Evolutionary conservation across 2,329 filamentous ascomycete genomes (phyloP).

Genomic region (Ilyonectria sp.): DNA sequence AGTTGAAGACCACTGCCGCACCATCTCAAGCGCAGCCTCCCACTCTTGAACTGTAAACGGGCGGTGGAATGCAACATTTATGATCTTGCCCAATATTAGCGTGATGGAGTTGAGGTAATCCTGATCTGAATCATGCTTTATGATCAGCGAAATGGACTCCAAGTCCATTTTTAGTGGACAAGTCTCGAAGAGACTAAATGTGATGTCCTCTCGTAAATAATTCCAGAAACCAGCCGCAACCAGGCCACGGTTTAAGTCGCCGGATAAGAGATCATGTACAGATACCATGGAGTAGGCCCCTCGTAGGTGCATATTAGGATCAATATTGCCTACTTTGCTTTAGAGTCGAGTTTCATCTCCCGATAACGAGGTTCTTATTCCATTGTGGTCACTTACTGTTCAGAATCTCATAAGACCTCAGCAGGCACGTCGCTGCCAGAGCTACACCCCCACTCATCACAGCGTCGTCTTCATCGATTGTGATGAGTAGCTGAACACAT

Average conservation of each 20-base stretch:
- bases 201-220: slow-evolving; percentile 67
- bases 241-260: slow-evolving; percentile 47
- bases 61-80: slow-evolving; percentile 56
- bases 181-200: slow-evolving; percentile 63
- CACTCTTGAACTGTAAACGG: slow-evolving; percentile 35
- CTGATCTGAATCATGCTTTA: slow-evolving; percentile 38
- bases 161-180: slow-evolving; percentile 60
- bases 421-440: slow-evolving; percentile 62
- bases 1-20: slow-evolving; percentile 50
- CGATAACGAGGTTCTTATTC: background rate
- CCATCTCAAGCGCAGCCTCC: slow-evolving; percentile 37
- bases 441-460: slow-evolving; percentile 56
- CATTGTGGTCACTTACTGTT: slow-evolving; percentile 50
- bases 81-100: slow-evolving; percentile 59
- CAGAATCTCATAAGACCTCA: slow-evolving; percentile 65
- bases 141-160: slow-evolving; percentile 35
- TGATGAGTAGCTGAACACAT: slow-evolving; percentile 58
- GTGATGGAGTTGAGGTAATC: slow-evolving; percentile 58
- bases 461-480: slow-evolving; percentile 50
- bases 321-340: slow-evolving; percentile 51
- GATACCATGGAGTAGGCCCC: slow-evolving; percentile 63
- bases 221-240: slow-evolving; percentile 64
- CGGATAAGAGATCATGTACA: slow-evolving; percentile 42
- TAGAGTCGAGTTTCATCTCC: background rate
- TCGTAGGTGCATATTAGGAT: slow-evolving; percentile 62